Base-by-base conservation (phyloP, 352 stramenopile species). In the Phytophthora meadii region DNA sequence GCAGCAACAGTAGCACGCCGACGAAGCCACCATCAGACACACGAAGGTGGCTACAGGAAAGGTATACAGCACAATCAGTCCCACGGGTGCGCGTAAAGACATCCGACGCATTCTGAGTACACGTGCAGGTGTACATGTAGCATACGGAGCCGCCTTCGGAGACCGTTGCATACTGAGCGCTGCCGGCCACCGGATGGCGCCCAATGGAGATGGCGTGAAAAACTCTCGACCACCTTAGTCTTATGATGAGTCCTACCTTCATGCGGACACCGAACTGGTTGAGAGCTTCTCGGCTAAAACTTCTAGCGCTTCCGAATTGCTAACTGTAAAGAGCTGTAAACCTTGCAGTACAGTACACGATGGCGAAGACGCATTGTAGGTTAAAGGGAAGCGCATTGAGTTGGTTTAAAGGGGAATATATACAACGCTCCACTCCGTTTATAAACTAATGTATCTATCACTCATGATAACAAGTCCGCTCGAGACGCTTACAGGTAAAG, bases 391-490 rank as follows among this genome's bases (percentile, higher is more conserved):
- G 54, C 47, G 39, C n/a, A 39, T 65, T 47, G 27, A 53, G 25
- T 66, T 70, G 19, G 22, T 32, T 36, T 65, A 51, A 53, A 28
- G 55, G 45, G 22, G 45, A 22, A 75, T 67, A 69, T 72, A 72
- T 76, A 63, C 65, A 66, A 70, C 56, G 49, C 58, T 77, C 51
- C 57, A 66, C 65, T 52, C 11, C 61, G 53, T 77, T 68, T 58
- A 77, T 77, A 77, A 70, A 73, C 58, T 77, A 76, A 72, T 73
- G 50, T 60, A 71, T 67, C 68, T 76, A 70, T 66, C 68, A 72
- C 69, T 70, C 57, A 72, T 52, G 55, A 72, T 68, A 68, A 71
- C 50, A 65, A 61, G 61, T 55, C 48, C 41, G 8, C 17, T 46
- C 47, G 40, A 70, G 34, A 30, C 28, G n/a, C 45, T 72, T 70